Base-by-base conservation (phyloP, 208 protist species). In the Angomonas desouzai region DNA sequence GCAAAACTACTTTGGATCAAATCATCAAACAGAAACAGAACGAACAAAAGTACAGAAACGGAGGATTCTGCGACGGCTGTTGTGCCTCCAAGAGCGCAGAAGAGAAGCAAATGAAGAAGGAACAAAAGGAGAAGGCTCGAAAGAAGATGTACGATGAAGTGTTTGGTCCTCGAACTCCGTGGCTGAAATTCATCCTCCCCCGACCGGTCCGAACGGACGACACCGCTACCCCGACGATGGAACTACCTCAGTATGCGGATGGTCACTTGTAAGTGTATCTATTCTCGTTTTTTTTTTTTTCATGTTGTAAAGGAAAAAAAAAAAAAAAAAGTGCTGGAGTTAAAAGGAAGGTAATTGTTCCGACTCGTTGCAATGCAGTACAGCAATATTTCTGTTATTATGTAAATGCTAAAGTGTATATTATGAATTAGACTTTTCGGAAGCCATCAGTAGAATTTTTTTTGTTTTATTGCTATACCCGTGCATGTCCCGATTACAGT, bases 1-100 rank as follows among this genome's bases (percentile, higher is more conserved):
- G 80, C 1, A 27, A 73, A 48, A 72, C 72, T 4, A 86, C 80
- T 0, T 56, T 82, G 56, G 66, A 74, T 2, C 43, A 43, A 1
- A 69, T 80, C 48, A 64, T 82, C 9, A 27, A 45, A 45, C 23
- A 62, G 20, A 3, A 27, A 1, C 16, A 56, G 9, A 18, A 32
- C 0, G 22, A 25, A 28, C 28, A 66, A 38, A 23, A 32, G 27
- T n/a, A 43, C 29, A 55, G 4, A 11, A 34, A 45, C 29, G 18
- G 32, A 1, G 29, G 55, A 11, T 57, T 40, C 55, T 43, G 23
- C 30, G 55, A 34, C 29, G 25, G 6, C 32, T 34, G 36, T 30
- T 63, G 40, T 40, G 28, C 18, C 0, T 20, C 29, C 28, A 30
- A 7, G 20, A 38, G 7, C 2, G 48, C 51, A 3, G 66, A 68